A percentile compares a stretch with the other conserved stretches of the same genome.
Evolutionary conservation across 2,329 filamentous ascomycete species (phyloP).

Genomic region (Arachnomyces sp.): DNA sequence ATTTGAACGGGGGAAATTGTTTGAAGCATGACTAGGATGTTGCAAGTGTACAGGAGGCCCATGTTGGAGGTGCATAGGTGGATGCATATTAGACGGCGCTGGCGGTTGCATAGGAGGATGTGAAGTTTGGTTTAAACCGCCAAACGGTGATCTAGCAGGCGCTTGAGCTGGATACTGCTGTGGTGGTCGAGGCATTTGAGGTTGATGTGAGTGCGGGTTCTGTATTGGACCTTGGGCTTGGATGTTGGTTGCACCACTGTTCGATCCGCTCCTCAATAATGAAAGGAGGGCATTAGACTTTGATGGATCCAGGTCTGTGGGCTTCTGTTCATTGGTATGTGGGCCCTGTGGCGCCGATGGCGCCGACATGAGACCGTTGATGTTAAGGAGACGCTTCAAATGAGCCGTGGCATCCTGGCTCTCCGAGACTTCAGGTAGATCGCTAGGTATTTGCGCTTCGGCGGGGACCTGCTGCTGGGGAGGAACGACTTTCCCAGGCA

Average conservation of each 20-base stretch:
- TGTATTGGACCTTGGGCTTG: slow-evolving; percentile 42
- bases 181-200: slow-evolving; percentile 46
- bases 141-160: slow-evolving; percentile 38
- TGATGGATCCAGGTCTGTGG: slow-evolving; percentile 25
- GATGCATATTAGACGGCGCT: slow-evolving; percentile 17
- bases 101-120: slow-evolving; percentile 33
- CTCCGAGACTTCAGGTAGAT: slow-evolving; percentile 33
- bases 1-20: too few relatives aligned
- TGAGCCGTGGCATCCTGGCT: slow-evolving; percentile 41
- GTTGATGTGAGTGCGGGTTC: slow-evolving; percentile 45
- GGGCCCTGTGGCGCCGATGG: slow-evolving; percentile 12
- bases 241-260: slow-evolving; percentile 19
- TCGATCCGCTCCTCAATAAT: slow-evolving; percentile 41
- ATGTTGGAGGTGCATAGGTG: slow-evolving; percentile 16
- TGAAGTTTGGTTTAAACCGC: slow-evolving; percentile 41
- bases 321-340: slow-evolving; percentile 12
- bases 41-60: slow-evolving; percentile 21
- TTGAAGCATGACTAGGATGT: neutral
- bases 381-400: slow-evolving; percentile 43
- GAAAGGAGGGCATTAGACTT: slow-evolving; percentile 48
- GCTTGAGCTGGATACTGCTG: neutral
- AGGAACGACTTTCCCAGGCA: slow-evolving; percentile 9
- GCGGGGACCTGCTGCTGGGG: slow-evolving; percentile 14
- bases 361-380: slow-evolving; percentile 16
- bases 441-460: slow-evolving; percentile 25